Percentiles rank a stretch among this genome's conserved stretches.
These are phyloP conservation scores for Beauveria sp. DNA, from an alignment of 2,329 filamentous ascomycete genomes.

Conservation along the genomic window DNA sequence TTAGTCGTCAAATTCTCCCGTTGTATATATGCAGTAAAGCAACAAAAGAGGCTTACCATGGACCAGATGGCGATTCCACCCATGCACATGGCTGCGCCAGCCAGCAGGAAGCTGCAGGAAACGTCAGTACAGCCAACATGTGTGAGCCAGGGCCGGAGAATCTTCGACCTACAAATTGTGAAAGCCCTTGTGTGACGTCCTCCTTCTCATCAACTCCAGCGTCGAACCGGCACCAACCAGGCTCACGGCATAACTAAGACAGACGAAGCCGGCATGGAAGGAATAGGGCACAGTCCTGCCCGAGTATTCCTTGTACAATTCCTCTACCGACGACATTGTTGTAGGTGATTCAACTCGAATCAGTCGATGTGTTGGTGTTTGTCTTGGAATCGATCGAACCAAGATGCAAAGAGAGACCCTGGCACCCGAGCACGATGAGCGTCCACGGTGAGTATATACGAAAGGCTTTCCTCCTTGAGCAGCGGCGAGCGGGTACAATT, in stretches of 20 bases:
- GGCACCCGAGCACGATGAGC: background rate
- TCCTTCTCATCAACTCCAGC: slow-evolving; percentile 71
- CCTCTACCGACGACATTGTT: slow-evolving; percentile 11
- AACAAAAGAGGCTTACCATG: slow-evolving; percentile 40
- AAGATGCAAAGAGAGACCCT: background rate
- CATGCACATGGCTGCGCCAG: slow-evolving; percentile 61
- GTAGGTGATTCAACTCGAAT: background rate
- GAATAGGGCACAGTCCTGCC: slow-evolving; percentile 39
- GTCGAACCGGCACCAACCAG: slow-evolving; percentile 71
- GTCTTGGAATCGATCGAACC: background rate
- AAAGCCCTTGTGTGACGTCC: slow-evolving; percentile 60
- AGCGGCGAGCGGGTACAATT: background rate
- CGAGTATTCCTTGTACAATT: slow-evolving; percentile 33
- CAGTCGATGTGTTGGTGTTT: background rate
- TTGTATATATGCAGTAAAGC: no score
- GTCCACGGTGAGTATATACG: slow-evolving; percentile 2
- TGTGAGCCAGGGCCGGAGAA: background rate
- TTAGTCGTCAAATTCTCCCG: background rate
- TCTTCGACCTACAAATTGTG: slow-evolving; percentile 56
- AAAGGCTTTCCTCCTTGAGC: background rate
- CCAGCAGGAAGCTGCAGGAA: slow-evolving; percentile 47
- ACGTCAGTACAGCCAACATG: background rate
- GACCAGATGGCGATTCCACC: slow-evolving; percentile 69
- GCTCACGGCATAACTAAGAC: slow-evolving; percentile 69
- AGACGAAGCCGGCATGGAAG: slow-evolving; percentile 55